These are phyloP conservation scores for Coemansia sp. DNA, from an alignment of 371 early-diverging fungal species.

Conservation along the genomic window DNA sequence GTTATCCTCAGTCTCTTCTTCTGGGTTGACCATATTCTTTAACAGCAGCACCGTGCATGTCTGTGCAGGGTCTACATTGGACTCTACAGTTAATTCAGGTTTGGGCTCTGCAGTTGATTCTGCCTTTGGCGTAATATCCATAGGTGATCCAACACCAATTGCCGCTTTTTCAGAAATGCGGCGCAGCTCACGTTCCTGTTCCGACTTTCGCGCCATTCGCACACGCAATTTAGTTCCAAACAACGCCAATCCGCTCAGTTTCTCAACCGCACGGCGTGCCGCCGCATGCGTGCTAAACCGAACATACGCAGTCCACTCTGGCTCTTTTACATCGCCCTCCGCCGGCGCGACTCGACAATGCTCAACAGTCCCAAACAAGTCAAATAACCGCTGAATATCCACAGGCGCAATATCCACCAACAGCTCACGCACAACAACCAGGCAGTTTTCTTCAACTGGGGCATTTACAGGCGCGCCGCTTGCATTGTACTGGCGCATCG, in stretches of 20 bases:
- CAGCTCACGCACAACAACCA: slow-evolving; percentile 28
- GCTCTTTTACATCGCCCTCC: slow-evolving; percentile 62
- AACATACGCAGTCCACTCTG: slow-evolving; percentile 86
- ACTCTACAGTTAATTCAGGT: neutral
- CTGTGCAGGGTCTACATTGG: neutral
- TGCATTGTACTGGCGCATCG: slow-evolving; percentile 55
- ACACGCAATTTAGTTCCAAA: slow-evolving; percentile 59
- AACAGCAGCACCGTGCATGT: slow-evolving; percentile 58
- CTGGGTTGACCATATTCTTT: slow-evolving; percentile 92
- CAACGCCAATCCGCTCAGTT: slow-evolving; percentile 85
- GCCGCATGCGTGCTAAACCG: slow-evolving; percentile 67
- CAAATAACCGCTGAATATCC: slow-evolving; percentile 82
- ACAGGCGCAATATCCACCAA: slow-evolving; percentile 59
- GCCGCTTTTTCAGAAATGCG: slow-evolving; percentile 2
- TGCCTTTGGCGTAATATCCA: slow-evolving; percentile 2
- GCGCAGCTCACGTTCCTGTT: slow-evolving; percentile 23
- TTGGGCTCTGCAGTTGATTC: neutral
- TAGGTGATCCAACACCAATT: neutral
- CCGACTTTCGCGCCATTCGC: slow-evolving; percentile 31
- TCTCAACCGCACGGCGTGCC: slow-evolving; percentile 80
- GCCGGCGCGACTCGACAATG: slow-evolving; percentile 63
- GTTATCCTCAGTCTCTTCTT: slow-evolving; percentile 79
- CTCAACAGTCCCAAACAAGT: slow-evolving; percentile 85
- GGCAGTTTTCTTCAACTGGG: neutral
- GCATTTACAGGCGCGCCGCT: slow-evolving; percentile 36